Conservation (phyloP, 768 basidiomycete species). For the Xerocomus potaroensis region DNA sequence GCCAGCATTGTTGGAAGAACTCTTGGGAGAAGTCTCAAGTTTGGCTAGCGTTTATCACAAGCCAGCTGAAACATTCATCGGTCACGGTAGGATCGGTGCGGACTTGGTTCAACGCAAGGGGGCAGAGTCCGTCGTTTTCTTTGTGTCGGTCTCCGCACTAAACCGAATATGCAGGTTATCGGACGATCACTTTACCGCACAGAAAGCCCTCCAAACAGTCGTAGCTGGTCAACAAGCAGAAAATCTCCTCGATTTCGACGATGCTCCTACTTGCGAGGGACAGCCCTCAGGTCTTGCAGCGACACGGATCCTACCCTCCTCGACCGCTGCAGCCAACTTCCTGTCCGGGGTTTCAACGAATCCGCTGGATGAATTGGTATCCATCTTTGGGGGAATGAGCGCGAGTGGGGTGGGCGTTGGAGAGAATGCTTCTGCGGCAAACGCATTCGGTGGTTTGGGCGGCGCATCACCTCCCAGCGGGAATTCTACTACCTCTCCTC, state of each 20-base stretch:
- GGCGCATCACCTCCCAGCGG: slow-evolving; percentile 7
- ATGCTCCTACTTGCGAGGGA: slow-evolving; percentile 51
- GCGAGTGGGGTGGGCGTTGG: slow-evolving; percentile 18
- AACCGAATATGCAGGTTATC: slow-evolving; percentile 36
- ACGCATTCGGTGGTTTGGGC: slow-evolving; percentile 21
- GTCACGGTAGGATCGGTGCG: slow-evolving; percentile 82
- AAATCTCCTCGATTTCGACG: slow-evolving; percentile 93
- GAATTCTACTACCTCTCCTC: slow-evolving; percentile 6
- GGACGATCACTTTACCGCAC: slow-evolving; percentile 68
- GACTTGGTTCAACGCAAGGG: slow-evolving; percentile 69
- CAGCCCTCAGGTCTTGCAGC: slow-evolving; percentile 74
- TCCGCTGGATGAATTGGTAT: too few relatives aligned
- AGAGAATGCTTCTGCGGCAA: slow-evolving; percentile 11
- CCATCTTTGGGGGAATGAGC: slow-evolving; percentile 71
- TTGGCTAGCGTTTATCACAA: slow-evolving; percentile 97
- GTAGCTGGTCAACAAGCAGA: slow-evolving; percentile 90
- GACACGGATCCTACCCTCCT: slow-evolving; percentile 65
- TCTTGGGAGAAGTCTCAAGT: slow-evolving; percentile 83
- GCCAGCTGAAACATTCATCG: slow-evolving; percentile 93
- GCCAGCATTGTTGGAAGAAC: slow-evolving; percentile 85
- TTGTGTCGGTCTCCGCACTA: slow-evolving; percentile 1
- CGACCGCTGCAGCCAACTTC: slow-evolving; percentile 70
- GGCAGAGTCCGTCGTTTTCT: slow-evolving; percentile 45
- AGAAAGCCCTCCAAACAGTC: slow-evolving; percentile 89
- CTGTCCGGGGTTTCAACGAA: slow-evolving; percentile 80